Base-by-base conservation (phyloP, 1,284 basidiomycete species). In the Ceratorhiza oryzae-sativae region DNA sequence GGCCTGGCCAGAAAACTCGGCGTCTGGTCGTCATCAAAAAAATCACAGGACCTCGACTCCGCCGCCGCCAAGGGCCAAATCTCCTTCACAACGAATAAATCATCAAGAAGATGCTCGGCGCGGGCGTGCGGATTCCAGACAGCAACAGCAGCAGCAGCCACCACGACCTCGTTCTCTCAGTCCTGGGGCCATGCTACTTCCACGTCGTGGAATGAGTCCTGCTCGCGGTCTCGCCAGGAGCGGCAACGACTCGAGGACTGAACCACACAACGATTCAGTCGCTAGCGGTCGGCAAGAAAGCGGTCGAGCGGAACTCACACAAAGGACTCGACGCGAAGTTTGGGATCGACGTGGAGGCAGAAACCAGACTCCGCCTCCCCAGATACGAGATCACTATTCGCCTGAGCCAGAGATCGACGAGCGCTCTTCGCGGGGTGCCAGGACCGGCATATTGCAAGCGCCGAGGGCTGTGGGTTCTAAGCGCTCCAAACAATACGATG, bases 171-270 rank as follows among this genome's bases (percentile, higher is more conserved):
- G 67, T 6, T 39, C 67, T 3, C 30, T 70, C 51, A 70, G 67
- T n/a, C 67, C 67, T 34, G 53, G 53, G 15, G 58, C 67, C 18
- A 70, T 70, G 67, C 39, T 70, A 23, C 42, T 70, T 48, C 67
- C 67, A 5, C 67, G 67, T 15, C 67, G 55, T 3, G 67, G 67
- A 18, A 53, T 58, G 45, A 70, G 67, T 20, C 67, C 67, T 2
- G 67, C 67, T 70, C 67, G 67, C 15, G 67, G 67, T 39, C 55
- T 70, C 25, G 67, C 55, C 5, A 70, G 49, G 30, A 42, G 46
- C 20, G 61, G 51, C 12, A 70, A 23, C 42, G 51, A 67, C 36
- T 39, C 63, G 63, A 32, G 18, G 15, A 49, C 10, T 39, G 39
- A 70, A 15, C 15, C 39, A 56, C 67, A 20, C 9, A 42, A 32